Evolutionary conservation across 2,329 filamentous ascomycete species (phyloP), one percentile per base, ranked within the genome.

Genomic region (Talaromyces sp.): DNA sequence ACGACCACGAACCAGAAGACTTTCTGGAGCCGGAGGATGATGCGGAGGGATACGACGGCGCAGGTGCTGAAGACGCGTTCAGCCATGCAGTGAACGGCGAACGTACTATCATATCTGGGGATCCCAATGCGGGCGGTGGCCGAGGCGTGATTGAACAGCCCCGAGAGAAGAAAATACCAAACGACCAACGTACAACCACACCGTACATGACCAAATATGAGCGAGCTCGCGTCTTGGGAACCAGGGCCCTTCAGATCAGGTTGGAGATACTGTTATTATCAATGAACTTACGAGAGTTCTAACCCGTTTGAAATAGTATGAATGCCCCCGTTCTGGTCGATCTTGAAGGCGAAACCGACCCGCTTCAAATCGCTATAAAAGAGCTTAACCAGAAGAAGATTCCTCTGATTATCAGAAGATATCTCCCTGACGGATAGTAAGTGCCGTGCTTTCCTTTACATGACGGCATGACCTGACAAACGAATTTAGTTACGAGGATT

Each of bases 201-300:
- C 95, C 93, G 2, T 99, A 97, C 80, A 96, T 99, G 93, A 99
- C 95, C 67, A 99, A 99, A 81, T 99, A 99, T 78, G 95, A 99
- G 82, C 86, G 88, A 69, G 95, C 95, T 64, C 87, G 95, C 72
- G 93, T 99, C 62, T 80, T 99, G 65, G 95, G 95, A 54, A 98
- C 95, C 46, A 84, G 95, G 67, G 95, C 95, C 46, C 78, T 98
- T 73, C 95, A 99, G 78, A 98, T 99, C 73, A 97, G 91, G 91
- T 96, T 77, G 58, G 86, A 70, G 32, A 55, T 27, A 6, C 46
- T n/a, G 7, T 21, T 52, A 60, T 53, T 17, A 13, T 4, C 26
- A 11, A 21, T 14, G 10, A 19, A 24, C 29, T 5, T 11, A 43
- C 6, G 19, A 27, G 24, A 29, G 11, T 41, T 19, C 31, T 51